These are phyloP conservation scores for Crotalaria pallida DNA, from an alignment of 306 rosid species.

Conservation along the genomic window DNA sequence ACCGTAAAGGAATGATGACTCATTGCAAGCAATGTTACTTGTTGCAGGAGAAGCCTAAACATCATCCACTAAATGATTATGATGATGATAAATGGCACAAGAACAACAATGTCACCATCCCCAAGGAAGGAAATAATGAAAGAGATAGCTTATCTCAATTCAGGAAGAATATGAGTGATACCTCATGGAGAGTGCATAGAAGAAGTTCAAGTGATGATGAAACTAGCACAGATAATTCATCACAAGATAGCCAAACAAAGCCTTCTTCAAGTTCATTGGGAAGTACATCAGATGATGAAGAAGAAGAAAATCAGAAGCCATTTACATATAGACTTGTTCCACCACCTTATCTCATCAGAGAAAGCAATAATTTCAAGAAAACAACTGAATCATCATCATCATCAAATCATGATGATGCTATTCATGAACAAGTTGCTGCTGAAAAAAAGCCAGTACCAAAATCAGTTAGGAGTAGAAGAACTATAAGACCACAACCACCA, in stretches of 20 bases:
- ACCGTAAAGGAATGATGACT: too few relatives aligned
- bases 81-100: constrained; percentile 6
- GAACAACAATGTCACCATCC: constrained; percentile 7
- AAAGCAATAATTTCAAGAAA: constrained; percentile 25
- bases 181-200: constrained; percentile 31
- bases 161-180: constrained; percentile 17
- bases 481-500: constrained; percentile 24
- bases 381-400: constrained; percentile 10
- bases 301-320: constrained; percentile 40
- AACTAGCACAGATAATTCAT: constrained; percentile 34
- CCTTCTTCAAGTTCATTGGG: constrained; percentile 43
- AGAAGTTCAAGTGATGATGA: constrained; percentile 61
- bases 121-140: not conserved
- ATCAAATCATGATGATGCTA: constrained; percentile 14
- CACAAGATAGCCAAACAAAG: constrained; percentile 32
- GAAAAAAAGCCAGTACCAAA: constrained; percentile 45
- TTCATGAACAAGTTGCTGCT: constrained; percentile 7
- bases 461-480: constrained; percentile 52
- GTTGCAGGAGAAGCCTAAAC: constrained; percentile 32
- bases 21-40: constrained; percentile 8
- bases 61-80: not conserved
- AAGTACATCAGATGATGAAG: constrained; percentile 45
- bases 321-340: constrained; percentile 24
- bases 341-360: constrained; percentile 57
- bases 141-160: too few relatives aligned